Base-by-base conservation (phyloP, 495 filamentous ascomycete genomes). In the Talaromyces adpressus region DNA sequence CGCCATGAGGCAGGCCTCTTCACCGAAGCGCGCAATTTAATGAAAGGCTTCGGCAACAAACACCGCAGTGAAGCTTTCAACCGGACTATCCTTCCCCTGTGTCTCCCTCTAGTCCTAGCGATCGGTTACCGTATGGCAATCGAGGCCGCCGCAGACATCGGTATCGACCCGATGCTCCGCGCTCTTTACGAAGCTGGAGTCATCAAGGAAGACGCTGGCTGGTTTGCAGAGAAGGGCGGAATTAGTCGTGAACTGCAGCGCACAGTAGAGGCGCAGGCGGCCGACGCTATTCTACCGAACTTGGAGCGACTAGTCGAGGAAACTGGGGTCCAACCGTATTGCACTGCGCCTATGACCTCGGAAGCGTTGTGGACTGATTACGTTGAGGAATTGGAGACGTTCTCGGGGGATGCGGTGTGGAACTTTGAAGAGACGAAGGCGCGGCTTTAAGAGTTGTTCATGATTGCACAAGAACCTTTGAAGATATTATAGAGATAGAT, bases 111-210 rank as follows among this genome's bases (percentile, higher is more conserved):
- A 22, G 65, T 74, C 11, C 61, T 70, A 51, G 71, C 75, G 0
- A 72, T 74, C 11, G 75, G 73, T 0, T 64, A 71, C 29, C 70
- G 74, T 1, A 74, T 75, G 68, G 74, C 72, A 3, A 68, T 69
- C 25, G 71, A 75, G 61, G 74, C 73, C 11, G 67, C 71, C 12
- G 63, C 49, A 12, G 64, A 67, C 23, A 58, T 49, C 12, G 57
- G 39, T n/a, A 49, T 75, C 2, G 62, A 71, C 22, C 63, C 59
- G 1, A 66, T 58, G 8, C 49, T 77, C 5, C n/a, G 71, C 1
- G 22, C 34, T 0, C 66, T 78, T 7, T 77, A 75, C 58, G 64
- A 73, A 54, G 62, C 62, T 0, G 71, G 62, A 3, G 72, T 69
- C 14, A 62, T 76, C 6, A 70, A 67, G 36, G 59, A 62, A 4